phyloP scores from a whole-genome alignment of 805 yeast genomes.

The Vanderwaltozyma tropicalis region DNA sequence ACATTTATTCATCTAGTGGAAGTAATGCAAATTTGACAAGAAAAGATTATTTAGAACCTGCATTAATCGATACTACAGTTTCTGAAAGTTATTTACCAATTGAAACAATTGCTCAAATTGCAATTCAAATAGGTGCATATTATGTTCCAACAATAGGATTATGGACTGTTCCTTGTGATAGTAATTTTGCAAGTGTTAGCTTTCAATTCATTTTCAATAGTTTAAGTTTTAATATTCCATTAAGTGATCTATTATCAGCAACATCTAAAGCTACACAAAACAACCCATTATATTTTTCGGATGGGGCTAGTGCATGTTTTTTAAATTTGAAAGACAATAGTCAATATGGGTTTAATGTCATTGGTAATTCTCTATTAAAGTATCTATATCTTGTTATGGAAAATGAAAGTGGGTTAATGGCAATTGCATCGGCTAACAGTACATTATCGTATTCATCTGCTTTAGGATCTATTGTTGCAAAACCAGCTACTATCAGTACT shows the following conservation, averaged over 20 bases:
- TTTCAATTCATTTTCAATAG: conserved; percentile 45
- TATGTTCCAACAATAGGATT: conserved; percentile 35
- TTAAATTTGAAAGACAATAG: conserved; percentile 41
- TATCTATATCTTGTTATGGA: conserved; percentile 53
- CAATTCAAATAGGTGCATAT: conserved; percentile 59
- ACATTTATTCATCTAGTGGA: conserved; percentile 36
- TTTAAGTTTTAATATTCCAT: conserved; percentile 38
- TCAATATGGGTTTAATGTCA: conserved; percentile 37
- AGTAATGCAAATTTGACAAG: conserved; percentile 27
- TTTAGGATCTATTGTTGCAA: background rate
- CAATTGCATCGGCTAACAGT: conserved; percentile 40
- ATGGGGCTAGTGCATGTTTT: conserved; percentile 49
- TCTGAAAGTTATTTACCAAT: conserved; percentile 43
- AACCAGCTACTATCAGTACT: background rate
- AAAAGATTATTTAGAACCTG: conserved; percentile 36
- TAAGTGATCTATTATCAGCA: conserved; percentile 35
- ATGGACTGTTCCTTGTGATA: conserved; percentile 56
- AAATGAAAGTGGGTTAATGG: conserved; percentile 44
- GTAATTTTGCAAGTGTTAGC: conserved; percentile 38
- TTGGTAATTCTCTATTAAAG: conserved; percentile 50
- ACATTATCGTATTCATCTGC: background rate
- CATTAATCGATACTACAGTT: conserved; percentile 47
- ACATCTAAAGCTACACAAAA: conserved; percentile 27
- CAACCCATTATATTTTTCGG: conserved; percentile 36
- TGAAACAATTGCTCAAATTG: conserved; percentile 45